These are phyloP conservation scores for Colletotrichum melonis DNA, from an alignment of 2,329 filamentous ascomycete species.

Conservation along the genomic window DNA sequence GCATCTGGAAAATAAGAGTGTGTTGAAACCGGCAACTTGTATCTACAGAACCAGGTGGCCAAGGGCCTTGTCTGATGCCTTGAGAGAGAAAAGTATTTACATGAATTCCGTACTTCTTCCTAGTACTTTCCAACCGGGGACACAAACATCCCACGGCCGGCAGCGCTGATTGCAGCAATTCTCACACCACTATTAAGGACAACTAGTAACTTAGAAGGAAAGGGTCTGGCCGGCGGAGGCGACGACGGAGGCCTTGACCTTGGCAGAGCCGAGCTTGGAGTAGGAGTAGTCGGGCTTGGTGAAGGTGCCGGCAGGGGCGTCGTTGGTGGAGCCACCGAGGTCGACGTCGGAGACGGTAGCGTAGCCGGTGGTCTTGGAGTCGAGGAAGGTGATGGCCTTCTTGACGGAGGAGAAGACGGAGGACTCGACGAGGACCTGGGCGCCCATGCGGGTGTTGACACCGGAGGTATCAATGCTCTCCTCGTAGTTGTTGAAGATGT, in stretches of 20 bases:
- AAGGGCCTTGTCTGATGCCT: background rate
- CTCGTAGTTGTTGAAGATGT: conserved; percentile 66
- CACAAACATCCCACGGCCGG: background rate
- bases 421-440: conserved; percentile 70
- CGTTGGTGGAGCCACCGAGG: conserved; percentile 57
- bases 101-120: conserved; percentile 22
- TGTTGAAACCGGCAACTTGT: conserved; percentile 21
- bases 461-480: conserved; percentile 54
- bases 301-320: conserved; percentile 62
- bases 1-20: background rate
- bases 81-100: conserved; percentile 31
- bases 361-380: conserved; percentile 55
- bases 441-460: conserved; percentile 67
- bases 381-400: conserved; percentile 49
- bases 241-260: conserved; percentile 56
- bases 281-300: conserved; percentile 63
- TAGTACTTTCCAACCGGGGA: background rate
- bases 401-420: conserved; percentile 58
- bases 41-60: conserved; percentile 1
- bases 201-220: conserved; percentile 40
- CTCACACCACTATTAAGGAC: background rate
- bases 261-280: conserved; percentile 56
- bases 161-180: conserved; percentile 19
- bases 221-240: conserved; percentile 53
- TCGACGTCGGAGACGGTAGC: conserved; percentile 54